These are phyloP conservation scores for Aaosphaeria arxii DNA, from an alignment of 2,329 filamentous ascomycete species.

Conservation along the genomic window DNA sequence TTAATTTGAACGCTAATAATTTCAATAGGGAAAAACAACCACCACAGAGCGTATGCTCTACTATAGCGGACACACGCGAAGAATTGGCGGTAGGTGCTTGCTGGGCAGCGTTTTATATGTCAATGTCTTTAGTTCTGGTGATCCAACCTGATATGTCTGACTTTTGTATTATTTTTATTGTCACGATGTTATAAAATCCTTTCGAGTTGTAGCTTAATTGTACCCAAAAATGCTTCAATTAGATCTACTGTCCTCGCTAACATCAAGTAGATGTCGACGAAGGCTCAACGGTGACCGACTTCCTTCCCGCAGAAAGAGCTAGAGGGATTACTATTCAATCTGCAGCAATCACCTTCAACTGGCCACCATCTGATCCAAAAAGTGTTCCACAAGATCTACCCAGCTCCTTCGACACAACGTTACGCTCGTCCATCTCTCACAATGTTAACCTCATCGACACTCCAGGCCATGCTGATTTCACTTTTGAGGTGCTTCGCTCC, in stretches of 20 bases:
- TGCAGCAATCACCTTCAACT: slow-evolving; percentile 90
- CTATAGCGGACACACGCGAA: slow-evolving; percentile 83
- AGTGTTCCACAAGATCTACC: slow-evolving; percentile 21
- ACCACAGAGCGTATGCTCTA: slow-evolving; percentile 99
- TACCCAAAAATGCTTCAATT: too few species aligned
- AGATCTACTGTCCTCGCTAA: too few species aligned
- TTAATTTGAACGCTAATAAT: neutral
- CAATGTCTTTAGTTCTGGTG: too few species aligned
- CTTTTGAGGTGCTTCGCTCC: slow-evolving; percentile 91
- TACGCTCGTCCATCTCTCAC: slow-evolving; percentile 56
- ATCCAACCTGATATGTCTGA: too few species aligned
- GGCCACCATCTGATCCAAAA: slow-evolving; percentile 61
- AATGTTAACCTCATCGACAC: slow-evolving; percentile 69
- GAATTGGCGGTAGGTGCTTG: slow-evolving; percentile 63
- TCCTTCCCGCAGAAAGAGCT: slow-evolving; percentile 86
- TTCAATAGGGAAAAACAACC: slow-evolving; percentile 78
- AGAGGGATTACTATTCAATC: slow-evolving; percentile 97
- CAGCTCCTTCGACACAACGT: slow-evolving; percentile 22
- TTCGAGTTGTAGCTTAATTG: too few species aligned
- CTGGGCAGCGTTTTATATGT: too few species aligned
- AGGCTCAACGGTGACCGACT: slow-evolving; percentile 96
- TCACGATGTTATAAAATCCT: too few species aligned
- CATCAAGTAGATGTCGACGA: slow-evolving; percentile 73
- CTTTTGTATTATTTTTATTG: too few species aligned
- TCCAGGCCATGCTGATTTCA: slow-evolving; percentile 94